Evolutionary conservation across 2,329 filamentous ascomycete species (phyloP).

Genomic region (Paecilomyces sp.): DNA sequence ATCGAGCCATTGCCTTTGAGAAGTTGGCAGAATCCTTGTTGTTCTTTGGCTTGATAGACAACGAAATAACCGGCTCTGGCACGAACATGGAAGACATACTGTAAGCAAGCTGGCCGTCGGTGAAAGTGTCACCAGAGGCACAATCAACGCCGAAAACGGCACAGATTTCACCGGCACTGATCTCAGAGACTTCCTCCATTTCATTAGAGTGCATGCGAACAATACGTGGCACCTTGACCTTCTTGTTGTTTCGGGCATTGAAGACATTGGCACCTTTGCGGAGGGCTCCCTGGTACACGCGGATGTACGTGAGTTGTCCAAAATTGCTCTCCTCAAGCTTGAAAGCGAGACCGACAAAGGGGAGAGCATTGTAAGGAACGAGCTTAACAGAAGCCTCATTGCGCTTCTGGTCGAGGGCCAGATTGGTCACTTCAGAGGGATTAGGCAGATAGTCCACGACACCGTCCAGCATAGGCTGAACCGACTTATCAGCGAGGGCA

Average conservation of each 20-base stretch:
- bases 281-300: conserved; percentile 90
- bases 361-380: conserved; percentile 85
- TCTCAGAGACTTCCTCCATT: conserved; percentile 92
- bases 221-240: conserved; percentile 92
- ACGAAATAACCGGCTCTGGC: conserved; percentile 93
- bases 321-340: conserved; percentile 99
- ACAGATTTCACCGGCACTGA: conserved; percentile 95
- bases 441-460: conserved; percentile 95
- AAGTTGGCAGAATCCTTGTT: conserved; percentile 89
- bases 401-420: conserved; percentile 76
- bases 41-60: conserved; percentile 94
- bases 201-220: conserved; percentile 99
- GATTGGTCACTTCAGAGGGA: conserved; percentile 79
- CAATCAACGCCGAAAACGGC: conserved; percentile 98
- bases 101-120: conserved; percentile 85
- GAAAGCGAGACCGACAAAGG: conserved; percentile 93
- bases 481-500: conserved; percentile 85
- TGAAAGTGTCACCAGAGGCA: conserved; percentile 96
- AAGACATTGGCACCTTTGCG: conserved; percentile 84
- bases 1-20: conserved; percentile 96
- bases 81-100: conserved; percentile 97
- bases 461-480: conserved; percentile 94
- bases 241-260: conserved; percentile 92
- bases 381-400: conserved; percentile 76
- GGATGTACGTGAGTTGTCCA: conserved; percentile 95